A percentile compares a stretch with the other conserved stretches of the same genome.
Conservation (phyloP, 495 filamentous ascomycete species). For the Cetradonia linearis region DNA sequence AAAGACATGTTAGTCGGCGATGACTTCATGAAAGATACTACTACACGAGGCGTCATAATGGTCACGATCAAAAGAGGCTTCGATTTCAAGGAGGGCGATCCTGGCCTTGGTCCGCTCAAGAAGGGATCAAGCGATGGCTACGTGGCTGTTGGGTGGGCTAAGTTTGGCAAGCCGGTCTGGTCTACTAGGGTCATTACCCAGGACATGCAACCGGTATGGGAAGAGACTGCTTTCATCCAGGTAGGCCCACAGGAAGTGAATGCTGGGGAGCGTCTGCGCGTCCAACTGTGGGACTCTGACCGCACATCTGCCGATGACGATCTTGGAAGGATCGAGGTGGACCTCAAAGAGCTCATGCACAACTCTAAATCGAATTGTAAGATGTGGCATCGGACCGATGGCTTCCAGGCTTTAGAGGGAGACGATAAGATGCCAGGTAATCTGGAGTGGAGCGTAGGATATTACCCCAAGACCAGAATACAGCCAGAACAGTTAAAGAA, state of each 20-base stretch:
- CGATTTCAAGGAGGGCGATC: conserved; percentile 59
- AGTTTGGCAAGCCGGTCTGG: conserved; percentile 58
- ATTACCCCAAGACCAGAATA: conserved; percentile 54
- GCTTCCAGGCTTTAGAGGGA: conserved; percentile 47
- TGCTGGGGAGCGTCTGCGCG: conserved; percentile 53
- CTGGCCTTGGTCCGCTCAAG: conserved; percentile 42
- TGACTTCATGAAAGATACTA: conserved; percentile 65
- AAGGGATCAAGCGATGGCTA: conserved; percentile 56
- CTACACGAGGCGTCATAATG: conserved; percentile 51
- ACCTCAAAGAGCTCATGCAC: conserved; percentile 54
- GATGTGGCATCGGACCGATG: conserved; percentile 48
- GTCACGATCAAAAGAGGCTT: conserved; percentile 51
- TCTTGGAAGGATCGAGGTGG: conserved; percentile 56
- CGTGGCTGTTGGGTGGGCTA: conserved; percentile 62
- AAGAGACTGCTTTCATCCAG: conserved; percentile 55
- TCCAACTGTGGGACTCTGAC: conserved; percentile 68
- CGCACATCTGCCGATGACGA: conserved; percentile 60
- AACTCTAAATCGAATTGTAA: conserved; percentile 41
- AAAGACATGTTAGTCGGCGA: conserved; percentile 67
- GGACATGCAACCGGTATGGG: conserved; percentile 54
- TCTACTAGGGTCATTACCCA: conserved; percentile 52
- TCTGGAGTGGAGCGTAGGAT: conserved; percentile 61
- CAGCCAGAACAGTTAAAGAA: conserved; percentile 42
- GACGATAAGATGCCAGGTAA: conserved; percentile 59
- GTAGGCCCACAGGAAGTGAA: conserved; percentile 61